Conservation (phyloP, 306 rosid genomes). For the Sphenostylis stenocarpa region DNA sequence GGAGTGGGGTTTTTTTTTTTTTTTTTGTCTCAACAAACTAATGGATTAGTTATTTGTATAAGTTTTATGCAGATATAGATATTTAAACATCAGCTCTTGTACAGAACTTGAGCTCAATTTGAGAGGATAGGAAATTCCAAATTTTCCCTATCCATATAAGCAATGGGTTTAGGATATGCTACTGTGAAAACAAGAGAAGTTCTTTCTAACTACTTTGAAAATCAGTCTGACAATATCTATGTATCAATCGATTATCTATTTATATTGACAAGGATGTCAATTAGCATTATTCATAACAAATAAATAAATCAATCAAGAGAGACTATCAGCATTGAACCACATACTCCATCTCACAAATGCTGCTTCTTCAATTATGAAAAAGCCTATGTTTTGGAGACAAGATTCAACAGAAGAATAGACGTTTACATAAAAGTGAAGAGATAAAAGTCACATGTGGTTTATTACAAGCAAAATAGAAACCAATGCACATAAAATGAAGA, state of each 20-base stretch:
- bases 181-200: slow-evolving; percentile 24
- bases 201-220: slow-evolving; percentile 11
- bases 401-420: background rate
- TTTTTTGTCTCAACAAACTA: background rate
- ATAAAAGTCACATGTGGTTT: background rate
- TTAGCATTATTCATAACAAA: background rate
- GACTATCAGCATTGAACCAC: background rate
- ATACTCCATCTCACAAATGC: slow-evolving; percentile 2
- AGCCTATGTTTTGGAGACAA: background rate
- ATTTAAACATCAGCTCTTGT: background rate
- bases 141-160: background rate
- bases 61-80: background rate
- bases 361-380: background rate
- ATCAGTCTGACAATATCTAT: slow-evolving; percentile 4
- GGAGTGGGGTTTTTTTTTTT: background rate
- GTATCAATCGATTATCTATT: slow-evolving; percentile 5
- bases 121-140: background rate
- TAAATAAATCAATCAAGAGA: background rate
- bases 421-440: background rate
- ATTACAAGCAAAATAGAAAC: background rate
- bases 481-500: background rate
- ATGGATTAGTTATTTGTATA: background rate
- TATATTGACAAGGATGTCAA: slow-evolving; percentile 10
- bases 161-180: background rate
- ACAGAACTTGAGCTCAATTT: background rate